Evolutionary conservation across 2,329 filamentous ascomycete genomes (phyloP).

Genomic region (Zalaria obscura): DNA sequence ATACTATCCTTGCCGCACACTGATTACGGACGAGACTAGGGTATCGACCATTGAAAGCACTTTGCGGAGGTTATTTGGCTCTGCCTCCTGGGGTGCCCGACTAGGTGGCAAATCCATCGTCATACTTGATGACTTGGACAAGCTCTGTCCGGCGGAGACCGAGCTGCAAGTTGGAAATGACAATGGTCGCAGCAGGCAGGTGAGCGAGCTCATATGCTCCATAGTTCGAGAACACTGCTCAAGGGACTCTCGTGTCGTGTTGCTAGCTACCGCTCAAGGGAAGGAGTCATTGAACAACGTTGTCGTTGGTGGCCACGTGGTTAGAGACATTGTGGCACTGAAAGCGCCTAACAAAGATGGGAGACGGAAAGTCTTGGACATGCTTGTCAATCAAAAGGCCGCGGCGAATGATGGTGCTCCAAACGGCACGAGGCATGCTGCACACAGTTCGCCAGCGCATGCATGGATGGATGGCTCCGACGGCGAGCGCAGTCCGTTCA

Average conservation of each 20-base stretch:
- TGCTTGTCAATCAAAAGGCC: constrained; percentile 46
- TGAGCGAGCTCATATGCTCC: constrained; percentile 76
- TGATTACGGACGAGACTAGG: constrained; percentile 82
- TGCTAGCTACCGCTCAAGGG: constrained; percentile 80
- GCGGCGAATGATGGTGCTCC: constrained; percentile 7
- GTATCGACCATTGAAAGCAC: constrained; percentile 86
- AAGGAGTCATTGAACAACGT: constrained; percentile 89
- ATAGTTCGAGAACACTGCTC: constrained; percentile 76
- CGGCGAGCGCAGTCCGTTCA: constrained; percentile 30
- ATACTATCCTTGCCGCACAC: constrained; percentile 74
- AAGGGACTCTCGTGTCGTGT: constrained; percentile 63
- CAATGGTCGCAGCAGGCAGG: constrained; percentile 80
- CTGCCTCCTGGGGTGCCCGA: constrained; percentile 80
- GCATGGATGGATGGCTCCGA: constrained; percentile 64
- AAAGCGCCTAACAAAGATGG: constrained; percentile 90
- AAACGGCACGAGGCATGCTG: not conserved
- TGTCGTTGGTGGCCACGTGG: constrained; percentile 79
- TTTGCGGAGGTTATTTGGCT: constrained; percentile 69
- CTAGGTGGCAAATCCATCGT: constrained; percentile 73
- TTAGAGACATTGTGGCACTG: constrained; percentile 77
- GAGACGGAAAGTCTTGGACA: constrained; percentile 68
- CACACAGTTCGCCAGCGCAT: constrained; percentile 2
- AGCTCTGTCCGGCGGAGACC: constrained; percentile 82
- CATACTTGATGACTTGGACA: constrained; percentile 84
- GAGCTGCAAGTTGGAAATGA: constrained; percentile 89